Evolutionary conservation across 495 filamentous ascomycete genomes (phyloP).

Genomic region (Penicillium tannophilum): DNA sequence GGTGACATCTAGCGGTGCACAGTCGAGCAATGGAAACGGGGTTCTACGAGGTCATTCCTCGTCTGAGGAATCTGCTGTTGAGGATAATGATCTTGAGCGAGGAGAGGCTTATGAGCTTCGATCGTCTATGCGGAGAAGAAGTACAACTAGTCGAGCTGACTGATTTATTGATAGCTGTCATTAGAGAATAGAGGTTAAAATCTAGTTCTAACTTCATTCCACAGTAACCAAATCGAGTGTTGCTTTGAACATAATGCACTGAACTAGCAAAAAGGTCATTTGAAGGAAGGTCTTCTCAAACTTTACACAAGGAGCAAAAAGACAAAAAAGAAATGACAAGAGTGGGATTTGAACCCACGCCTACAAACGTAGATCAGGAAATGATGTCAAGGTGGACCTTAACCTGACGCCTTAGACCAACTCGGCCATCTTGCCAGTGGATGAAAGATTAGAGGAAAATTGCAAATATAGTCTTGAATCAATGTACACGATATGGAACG

Average conservation of each 20-base stretch:
- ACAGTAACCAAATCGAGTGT: too few relatives aligned
- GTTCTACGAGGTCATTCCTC: constrained; percentile 23
- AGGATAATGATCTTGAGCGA: constrained; percentile 44
- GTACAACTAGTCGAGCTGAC: constrained; percentile 28
- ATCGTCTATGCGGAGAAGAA: constrained; percentile 30
- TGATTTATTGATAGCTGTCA: constrained; percentile 2
- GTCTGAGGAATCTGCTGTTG: constrained; percentile 31
- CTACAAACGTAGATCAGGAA: constrained; percentile 14
- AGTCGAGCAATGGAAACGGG: constrained; percentile 14
- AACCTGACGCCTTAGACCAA: constrained; percentile 44
- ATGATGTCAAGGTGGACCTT: constrained; percentile 34
- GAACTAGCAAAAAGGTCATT: neutral
- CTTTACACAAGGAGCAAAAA: neutral
- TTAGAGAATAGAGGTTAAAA: neutral
- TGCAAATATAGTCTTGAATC: neutral
- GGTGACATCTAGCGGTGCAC: constrained; percentile 13
- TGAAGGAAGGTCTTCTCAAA: neutral
- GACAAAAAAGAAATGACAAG: constrained; percentile 9
- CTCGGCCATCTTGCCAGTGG: constrained; percentile 38
- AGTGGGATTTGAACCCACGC: constrained; percentile 16
- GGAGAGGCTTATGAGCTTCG: constrained; percentile 42
- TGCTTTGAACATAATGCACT: neutral
- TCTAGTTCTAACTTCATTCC: neutral
- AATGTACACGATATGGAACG: neutral
- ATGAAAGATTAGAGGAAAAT: neutral